Percentiles rank a stretch among this genome's conserved stretches.
phyloP scores from a whole-genome alignment of 352 stramenopile genomes.

The Phytophthora tubulina region DNA sequence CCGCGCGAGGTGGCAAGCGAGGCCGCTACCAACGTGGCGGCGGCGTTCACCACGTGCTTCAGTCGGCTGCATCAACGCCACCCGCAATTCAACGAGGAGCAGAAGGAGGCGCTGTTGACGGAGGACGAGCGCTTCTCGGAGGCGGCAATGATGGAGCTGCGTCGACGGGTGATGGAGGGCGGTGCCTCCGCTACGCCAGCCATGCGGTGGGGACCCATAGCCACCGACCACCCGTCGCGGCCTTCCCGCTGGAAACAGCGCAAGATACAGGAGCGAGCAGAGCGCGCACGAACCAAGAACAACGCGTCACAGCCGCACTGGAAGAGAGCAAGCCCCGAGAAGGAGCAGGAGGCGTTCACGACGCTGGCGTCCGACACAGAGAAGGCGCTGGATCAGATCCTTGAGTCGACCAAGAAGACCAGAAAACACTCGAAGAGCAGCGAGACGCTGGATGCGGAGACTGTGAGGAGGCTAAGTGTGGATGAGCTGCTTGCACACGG shows the following conservation, averaged over 20 bases:
- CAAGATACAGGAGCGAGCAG: slow-evolving; percentile 49
- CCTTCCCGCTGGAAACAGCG: slow-evolving; percentile 53
- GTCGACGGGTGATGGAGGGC: slow-evolving; percentile 68
- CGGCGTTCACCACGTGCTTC: slow-evolving; percentile 57
- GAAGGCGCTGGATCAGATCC: slow-evolving; percentile 58
- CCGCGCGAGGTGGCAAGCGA: slow-evolving; percentile 51
- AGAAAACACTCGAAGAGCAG: slow-evolving; percentile 33
- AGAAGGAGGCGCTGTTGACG: slow-evolving; percentile 73
- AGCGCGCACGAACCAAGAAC: slow-evolving; percentile 36
- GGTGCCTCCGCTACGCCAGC: slow-evolving; percentile 23
- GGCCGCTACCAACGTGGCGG: slow-evolving; percentile 28
- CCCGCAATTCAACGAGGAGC: slow-evolving; percentile 76
- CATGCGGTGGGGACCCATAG: slow-evolving; percentile 34
- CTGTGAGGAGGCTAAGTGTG: slow-evolving; percentile 61
- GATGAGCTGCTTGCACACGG: slow-evolving; percentile 58
- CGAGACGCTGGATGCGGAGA: slow-evolving; percentile 46
- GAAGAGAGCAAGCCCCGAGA: slow-evolving; percentile 31
- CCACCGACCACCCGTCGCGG: slow-evolving; percentile 37
- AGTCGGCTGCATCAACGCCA: slow-evolving; percentile 51
- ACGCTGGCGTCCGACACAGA: slow-evolving; percentile 60
- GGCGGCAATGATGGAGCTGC: slow-evolving; percentile 75
- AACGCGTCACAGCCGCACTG: slow-evolving; percentile 15
- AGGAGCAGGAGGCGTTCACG: slow-evolving; percentile 36
- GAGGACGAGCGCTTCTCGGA: slow-evolving; percentile 59
- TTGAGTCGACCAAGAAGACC: slow-evolving; percentile 39